Percentiles rank a stretch among this genome's conserved stretches.
These are phyloP conservation scores for Leccinum disarticulatum DNA, from an alignment of 768 basidiomycete genomes.

Conservation along the genomic window DNA sequence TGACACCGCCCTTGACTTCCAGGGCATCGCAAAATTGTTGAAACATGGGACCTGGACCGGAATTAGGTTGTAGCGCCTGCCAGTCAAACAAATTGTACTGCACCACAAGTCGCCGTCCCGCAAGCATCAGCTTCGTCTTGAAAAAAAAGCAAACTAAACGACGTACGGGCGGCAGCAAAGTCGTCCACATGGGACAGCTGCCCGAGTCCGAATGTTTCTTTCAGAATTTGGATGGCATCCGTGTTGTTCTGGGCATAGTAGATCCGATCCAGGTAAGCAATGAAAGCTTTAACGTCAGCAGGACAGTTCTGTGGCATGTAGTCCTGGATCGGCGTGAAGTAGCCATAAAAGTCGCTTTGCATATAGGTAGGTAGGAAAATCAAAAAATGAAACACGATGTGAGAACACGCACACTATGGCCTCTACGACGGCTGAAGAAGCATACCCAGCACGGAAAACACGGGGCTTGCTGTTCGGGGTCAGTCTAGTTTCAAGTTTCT, in stretches of 20 bases:
- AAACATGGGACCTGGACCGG: not conserved
- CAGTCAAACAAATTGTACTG: not conserved
- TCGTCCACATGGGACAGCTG: not conserved
- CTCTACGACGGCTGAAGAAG: constrained; percentile 49
- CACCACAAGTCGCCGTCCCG: not conserved
- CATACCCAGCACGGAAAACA: constrained; percentile 43
- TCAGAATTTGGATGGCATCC: not conserved
- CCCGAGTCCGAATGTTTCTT: not conserved
- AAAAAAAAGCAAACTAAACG: not conserved
- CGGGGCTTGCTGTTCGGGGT: constrained; percentile 36
- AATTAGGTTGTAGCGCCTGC: not conserved
- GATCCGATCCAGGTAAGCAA: not conserved
- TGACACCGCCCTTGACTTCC: not conserved
- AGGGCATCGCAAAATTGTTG: not conserved
- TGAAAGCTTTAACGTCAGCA: not conserved
- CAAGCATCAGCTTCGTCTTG: constrained; percentile 9
- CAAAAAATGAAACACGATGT: not conserved
- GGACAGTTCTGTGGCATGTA: not conserved
- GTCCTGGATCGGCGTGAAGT: not conserved
- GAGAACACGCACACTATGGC: constrained; percentile 38
- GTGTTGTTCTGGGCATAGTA: constrained; percentile 31
- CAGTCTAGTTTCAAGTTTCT: not conserved
- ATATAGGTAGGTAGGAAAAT: not conserved
- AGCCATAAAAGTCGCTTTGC: not conserved
- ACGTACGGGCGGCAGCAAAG: not conserved